Percentiles rank a stretch among this genome's conserved stretches.
These are phyloP conservation scores for Mycosphaerella arachidis DNA, from an alignment of 2,329 filamentous ascomycete species.

Conservation along the genomic window DNA sequence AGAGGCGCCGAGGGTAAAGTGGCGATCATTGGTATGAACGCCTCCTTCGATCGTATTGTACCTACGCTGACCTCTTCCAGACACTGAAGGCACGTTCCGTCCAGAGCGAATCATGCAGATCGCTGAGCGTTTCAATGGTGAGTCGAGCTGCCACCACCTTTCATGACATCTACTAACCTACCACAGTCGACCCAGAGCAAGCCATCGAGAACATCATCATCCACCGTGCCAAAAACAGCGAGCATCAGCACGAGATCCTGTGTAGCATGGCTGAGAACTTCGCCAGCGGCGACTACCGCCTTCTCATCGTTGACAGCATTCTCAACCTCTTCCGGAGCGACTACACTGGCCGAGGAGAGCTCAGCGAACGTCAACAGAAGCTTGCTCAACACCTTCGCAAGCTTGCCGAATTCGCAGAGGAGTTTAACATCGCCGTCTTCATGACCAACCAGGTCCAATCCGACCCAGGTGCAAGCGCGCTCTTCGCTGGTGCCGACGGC, in stretches of 20 bases:
- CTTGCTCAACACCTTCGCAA: constrained; percentile 62
- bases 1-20: constrained; percentile 66
- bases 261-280: constrained; percentile 59
- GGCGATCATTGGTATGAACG: constrained; percentile 56
- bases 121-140: constrained; percentile 58
- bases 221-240: constrained; percentile 61
- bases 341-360: constrained; percentile 62
- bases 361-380: constrained; percentile 65
- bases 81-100: constrained; percentile 62
- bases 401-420: constrained; percentile 62
- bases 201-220: constrained; percentile 65
- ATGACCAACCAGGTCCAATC: constrained; percentile 70
- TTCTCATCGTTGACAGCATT: constrained; percentile 66
- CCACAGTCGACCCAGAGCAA: constrained; percentile 49
- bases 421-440: constrained; percentile 62
- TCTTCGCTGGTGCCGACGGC: constrained; percentile 64
- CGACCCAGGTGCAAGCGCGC: constrained; percentile 62
- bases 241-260: constrained; percentile 61
- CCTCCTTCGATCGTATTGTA: neutral
- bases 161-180: constrained; percentile 5
- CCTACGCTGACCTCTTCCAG: neutral
- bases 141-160: constrained; percentile 1
- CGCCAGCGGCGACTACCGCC: constrained; percentile 58
- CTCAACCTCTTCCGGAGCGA: constrained; percentile 67
- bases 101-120: constrained; percentile 65